These are phyloP conservation scores for Silybum marianum DNA, from an alignment of 129 eudicot species.

Conservation along the genomic window DNA sequence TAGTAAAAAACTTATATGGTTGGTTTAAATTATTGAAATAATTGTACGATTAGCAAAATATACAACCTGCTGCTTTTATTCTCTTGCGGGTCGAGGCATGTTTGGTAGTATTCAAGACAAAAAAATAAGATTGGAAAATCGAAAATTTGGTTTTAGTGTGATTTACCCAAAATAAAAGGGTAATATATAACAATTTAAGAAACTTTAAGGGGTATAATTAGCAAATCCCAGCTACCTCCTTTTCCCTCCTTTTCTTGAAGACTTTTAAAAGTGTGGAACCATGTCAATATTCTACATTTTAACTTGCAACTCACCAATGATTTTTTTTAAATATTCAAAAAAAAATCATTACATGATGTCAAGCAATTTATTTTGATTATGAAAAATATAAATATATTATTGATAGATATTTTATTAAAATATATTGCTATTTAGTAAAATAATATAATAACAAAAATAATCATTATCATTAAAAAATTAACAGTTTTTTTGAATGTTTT, in stretches of 20 bases:
- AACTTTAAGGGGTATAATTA: background rate
- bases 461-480: no score
- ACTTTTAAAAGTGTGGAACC: background rate
- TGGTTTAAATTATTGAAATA: background rate
- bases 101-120: background rate
- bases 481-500: background rate
- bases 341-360: no score
- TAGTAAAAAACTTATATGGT: no score
- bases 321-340: no score
- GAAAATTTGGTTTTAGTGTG: background rate
- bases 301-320: background rate
- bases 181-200: background rate
- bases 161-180: background rate
- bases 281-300: background rate
- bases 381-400: background rate
- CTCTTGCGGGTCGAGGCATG: background rate
- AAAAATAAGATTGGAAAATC: background rate
- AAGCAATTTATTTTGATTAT: background rate
- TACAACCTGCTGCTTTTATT: background rate
- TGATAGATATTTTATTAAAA: background rate
- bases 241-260: conserved; percentile 5
- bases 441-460: background rate
- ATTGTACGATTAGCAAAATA: background rate
- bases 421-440: background rate
- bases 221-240: background rate